These are phyloP conservation scores for Ascochyta viciae-villosae DNA, from an alignment of 2,329 filamentous ascomycete genomes.

Conservation along the genomic window DNA sequence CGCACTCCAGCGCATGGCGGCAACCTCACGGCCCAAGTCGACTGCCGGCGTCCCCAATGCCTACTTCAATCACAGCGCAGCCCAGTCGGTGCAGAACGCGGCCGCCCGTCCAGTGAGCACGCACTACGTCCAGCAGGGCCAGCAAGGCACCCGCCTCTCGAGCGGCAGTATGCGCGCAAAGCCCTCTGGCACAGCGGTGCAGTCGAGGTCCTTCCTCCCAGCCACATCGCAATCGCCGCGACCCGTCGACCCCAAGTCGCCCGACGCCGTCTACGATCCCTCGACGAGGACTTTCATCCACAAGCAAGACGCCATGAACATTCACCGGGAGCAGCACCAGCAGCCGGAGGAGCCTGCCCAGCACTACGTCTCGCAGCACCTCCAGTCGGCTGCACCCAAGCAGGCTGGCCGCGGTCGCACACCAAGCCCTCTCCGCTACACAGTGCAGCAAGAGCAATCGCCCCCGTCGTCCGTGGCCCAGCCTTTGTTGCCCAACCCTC, in stretches of 20 bases:
- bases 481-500: slow-evolving; percentile 5
- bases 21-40: slow-evolving; percentile 38
- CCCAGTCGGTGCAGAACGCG: slow-evolving; percentile 46
- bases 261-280: slow-evolving; percentile 47
- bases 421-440: slow-evolving; percentile 28
- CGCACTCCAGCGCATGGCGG: slow-evolving; percentile 36
- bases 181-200: slow-evolving; percentile 58
- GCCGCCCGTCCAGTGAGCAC: slow-evolving; percentile 52
- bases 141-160: slow-evolving; percentile 51
- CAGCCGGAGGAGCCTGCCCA: slow-evolving; percentile 30
- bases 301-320: slow-evolving; percentile 47
- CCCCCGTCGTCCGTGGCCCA: slow-evolving; percentile 22
- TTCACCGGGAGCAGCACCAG: slow-evolving; percentile 40
- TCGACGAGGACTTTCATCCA: slow-evolving; percentile 47
- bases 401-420: slow-evolving; percentile 20
- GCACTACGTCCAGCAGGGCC: slow-evolving; percentile 42
- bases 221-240: slow-evolving; percentile 25
- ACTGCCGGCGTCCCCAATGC: slow-evolving; percentile 29
- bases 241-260: slow-evolving; percentile 47
- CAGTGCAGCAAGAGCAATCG: slow-evolving; percentile 20
- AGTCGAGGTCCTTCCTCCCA: slow-evolving; percentile 25
- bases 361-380: slow-evolving; percentile 32
- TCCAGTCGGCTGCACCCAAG: slow-evolving; percentile 19
- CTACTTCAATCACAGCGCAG: slow-evolving; percentile 29
- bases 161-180: slow-evolving; percentile 62